These are phyloP conservation scores for Phalaenopsis equestris DNA, from an alignment of 106 monocot genomes.

Conservation along the genomic window DNA sequence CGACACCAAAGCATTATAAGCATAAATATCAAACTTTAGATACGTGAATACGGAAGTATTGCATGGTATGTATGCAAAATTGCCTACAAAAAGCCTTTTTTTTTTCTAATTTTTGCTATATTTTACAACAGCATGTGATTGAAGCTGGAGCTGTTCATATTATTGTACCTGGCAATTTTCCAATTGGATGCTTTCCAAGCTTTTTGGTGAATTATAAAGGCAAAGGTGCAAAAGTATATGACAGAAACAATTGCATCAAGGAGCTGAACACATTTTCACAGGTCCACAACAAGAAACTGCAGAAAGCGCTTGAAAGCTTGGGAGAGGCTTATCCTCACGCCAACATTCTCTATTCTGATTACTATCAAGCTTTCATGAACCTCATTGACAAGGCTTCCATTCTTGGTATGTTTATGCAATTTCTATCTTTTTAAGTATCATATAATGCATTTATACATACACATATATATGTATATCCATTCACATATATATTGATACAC, in stretches of 20 bases:
- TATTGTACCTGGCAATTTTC: slow-evolving; percentile 24
- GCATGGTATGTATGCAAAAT: too few relatives aligned
- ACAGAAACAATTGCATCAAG: slow-evolving; percentile 4
- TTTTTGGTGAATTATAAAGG: background rate
- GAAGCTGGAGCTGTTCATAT: slow-evolving; percentile 10
- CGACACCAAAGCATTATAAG: too few relatives aligned
- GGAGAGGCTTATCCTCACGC: slow-evolving; percentile 15
- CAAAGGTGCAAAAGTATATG: background rate
- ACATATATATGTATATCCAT: too few relatives aligned
- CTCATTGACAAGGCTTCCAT: slow-evolving; percentile 21
- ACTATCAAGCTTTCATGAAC: slow-evolving; percentile 28
- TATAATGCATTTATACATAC: too few relatives aligned
- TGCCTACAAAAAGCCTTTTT: too few relatives aligned
- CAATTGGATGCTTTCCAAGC: slow-evolving; percentile 19
- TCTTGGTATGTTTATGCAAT: slow-evolving; percentile 14
- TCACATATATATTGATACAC: too few relatives aligned
- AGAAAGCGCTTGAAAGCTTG: slow-evolving; percentile 8
- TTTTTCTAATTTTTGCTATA: too few relatives aligned
- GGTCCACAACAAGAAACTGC: slow-evolving; percentile 34
- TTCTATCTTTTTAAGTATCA: background rate
- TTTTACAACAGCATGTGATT: slow-evolving; percentile 10
- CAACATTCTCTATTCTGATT: slow-evolving; percentile 31
- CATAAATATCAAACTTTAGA: too few relatives aligned
- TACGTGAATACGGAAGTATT: too few relatives aligned
- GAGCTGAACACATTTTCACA: slow-evolving; percentile 16